phyloP scores from a whole-genome alignment of 2,329 filamentous ascomycete species.

The Aspergillus jensenii region DNA sequence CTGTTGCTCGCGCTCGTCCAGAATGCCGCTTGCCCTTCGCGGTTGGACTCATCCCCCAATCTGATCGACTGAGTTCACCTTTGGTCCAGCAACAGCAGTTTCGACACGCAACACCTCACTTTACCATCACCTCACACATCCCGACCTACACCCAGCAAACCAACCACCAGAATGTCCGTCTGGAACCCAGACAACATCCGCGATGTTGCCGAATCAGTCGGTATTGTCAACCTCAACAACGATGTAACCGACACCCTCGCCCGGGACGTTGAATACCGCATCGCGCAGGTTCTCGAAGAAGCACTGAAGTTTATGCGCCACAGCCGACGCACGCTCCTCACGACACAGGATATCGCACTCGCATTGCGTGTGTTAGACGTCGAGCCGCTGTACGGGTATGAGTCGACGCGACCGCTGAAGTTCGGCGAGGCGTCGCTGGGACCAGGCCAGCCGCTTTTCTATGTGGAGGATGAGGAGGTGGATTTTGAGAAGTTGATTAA shows the following conservation, averaged over 20 bases:
- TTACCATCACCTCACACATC: slow-evolving; percentile 7
- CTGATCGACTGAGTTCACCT: not conserved
- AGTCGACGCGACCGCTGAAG: slow-evolving; percentile 80
- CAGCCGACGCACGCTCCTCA: slow-evolving; percentile 79
- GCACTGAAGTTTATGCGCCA: slow-evolving; percentile 96
- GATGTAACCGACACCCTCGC: slow-evolving; percentile 85
- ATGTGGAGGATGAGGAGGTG: slow-evolving; percentile 96
- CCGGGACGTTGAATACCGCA: slow-evolving; percentile 92
- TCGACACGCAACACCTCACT: not conserved
- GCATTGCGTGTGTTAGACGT: slow-evolving; percentile 85
- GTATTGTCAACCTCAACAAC: slow-evolving; percentile 76
- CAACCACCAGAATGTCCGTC: slow-evolving; percentile 55
- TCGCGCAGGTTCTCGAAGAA: slow-evolving; percentile 91
- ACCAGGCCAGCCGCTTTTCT: slow-evolving; percentile 90
- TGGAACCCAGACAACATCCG: slow-evolving; percentile 97
- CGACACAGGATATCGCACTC: slow-evolving; percentile 84
- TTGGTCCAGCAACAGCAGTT: not conserved
- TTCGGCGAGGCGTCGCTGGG: slow-evolving; percentile 94
- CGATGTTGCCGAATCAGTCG: slow-evolving; percentile 94
- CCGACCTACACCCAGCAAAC: not conserved
- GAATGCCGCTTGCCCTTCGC: slow-evolving; percentile 5
- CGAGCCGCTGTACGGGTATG: slow-evolving; percentile 94
- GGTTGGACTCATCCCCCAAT: not conserved
- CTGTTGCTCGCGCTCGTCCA: not conserved
- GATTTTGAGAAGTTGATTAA: slow-evolving; percentile 99